Base-by-base conservation (phyloP, 108 stramenopile species). In the Cyclostephanos invisitatus region DNA sequence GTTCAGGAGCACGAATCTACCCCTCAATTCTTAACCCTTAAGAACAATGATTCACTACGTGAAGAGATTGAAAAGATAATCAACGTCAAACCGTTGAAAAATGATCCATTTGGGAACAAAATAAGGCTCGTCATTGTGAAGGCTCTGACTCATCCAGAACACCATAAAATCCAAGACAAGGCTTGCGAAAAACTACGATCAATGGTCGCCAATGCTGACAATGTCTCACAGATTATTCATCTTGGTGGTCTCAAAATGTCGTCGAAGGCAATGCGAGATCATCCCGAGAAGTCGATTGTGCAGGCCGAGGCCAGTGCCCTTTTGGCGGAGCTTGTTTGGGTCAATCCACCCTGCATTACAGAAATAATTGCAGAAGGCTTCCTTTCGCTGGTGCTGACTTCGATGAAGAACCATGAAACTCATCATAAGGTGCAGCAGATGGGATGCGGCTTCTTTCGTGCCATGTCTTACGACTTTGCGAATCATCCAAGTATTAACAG, bases 381-480 rank as follows among this genome's bases (percentile, higher is more conserved):
- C 44, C 37, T 81, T 8, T 42, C 36, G 20, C 49, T 71, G 17
- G 47, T 75, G 6, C 28, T 76, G 18, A 62, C 49, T 32, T 64
- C 75, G 18, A 81, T 81, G 80, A 21, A 75, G 36, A 27, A 27
- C 12, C 70, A 76, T 24, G 53, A 18, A 1, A 64, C 37, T 10
- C n/a, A 64, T 40, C 15, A 21, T 4, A 75, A 75, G 29, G 60
- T 81, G 21, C 74, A 81, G n/a, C 68, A 75, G 29, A 49, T 69
- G 37, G 62, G 57, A 22, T 76, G 69, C 18, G 74, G 62, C 5
- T 65, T 81, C 48, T 70, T 69, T 24, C 74, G 80, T 12, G 68
- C 80, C 28, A 12, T 75, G 35, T 81, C 80, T 0, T 76, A 75
- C 49, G 80, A 81, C 44, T 76, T 75, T 63, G 3, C 40, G 12